Evolutionary conservation across 345 rosid genomes (phyloP), one percentile per base, ranked within the genome.

Genomic region (Acer negundo): DNA sequence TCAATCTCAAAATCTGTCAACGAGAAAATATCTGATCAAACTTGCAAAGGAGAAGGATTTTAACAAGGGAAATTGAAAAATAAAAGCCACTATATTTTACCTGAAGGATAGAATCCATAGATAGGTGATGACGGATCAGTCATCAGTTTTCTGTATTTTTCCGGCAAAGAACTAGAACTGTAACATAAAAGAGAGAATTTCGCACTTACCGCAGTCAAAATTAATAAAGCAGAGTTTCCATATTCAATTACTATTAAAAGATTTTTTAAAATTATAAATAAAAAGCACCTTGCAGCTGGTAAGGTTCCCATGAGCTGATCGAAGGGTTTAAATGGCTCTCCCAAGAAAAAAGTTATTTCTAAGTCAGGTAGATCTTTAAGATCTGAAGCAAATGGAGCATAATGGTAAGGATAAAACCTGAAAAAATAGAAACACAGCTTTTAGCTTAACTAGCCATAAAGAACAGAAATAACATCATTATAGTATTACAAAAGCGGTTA

Each of bases 381-480:
- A 85, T 97, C 99, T 40, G 98, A 94, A 84, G 99, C 98, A 90
- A 97, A 97, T 69, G 99, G 99, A 59, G 99, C 98, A 86, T 94
- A 97, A 81, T 97, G 98, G 85, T 88, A 94, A 46, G 99, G 98
- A 82, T 97, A 97, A 87, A 91, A 93, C 99, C 98, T 97, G 94
- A 80, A 87, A 75, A 15, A 80, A 87, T 19, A 76, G 17, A 67
- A 12, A 44, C 26, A 56, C 58, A 38, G 23, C 35, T 72, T 53
- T 75, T 24, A 59, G 20, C 63, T 19, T 20, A 59, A 63, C 42
- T n/a, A 46, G 13, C 20, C 16, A 53, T 55, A 62, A 31, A 31
- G 38, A 42, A 35, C 10, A 11, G n/a, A 11, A 22, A 22, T 61
- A 72, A 51, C 22, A 28, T 47, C 69, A 46, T 23, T 56, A 58